Conservation (phyloP, 192 early-diverging fungal genomes). For the Pilobolus umbonatus region DNA sequence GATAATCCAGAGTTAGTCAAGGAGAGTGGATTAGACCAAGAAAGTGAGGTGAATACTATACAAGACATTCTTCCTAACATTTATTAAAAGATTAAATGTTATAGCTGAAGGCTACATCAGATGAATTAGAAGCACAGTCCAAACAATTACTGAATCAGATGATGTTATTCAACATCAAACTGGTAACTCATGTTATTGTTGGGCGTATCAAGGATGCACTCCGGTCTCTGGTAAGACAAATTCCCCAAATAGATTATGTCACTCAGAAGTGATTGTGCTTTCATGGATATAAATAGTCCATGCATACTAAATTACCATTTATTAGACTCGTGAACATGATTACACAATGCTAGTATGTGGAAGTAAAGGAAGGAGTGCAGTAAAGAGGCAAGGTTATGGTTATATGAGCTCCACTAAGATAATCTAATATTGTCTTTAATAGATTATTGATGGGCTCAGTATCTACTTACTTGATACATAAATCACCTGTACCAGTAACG, state of each 20-base stretch:
- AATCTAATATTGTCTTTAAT: not conserved
- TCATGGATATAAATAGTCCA: not conserved
- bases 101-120: slow-evolving; percentile 20
- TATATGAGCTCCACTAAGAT: not conserved
- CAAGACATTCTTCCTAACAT: not conserved
- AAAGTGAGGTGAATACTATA: slow-evolving; percentile 21
- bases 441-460: slow-evolving; percentile 48
- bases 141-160: slow-evolving; percentile 23
- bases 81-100: not conserved
- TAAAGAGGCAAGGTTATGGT: slow-evolving; percentile 34
- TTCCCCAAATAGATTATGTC: not conserved
- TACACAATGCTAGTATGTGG: slow-evolving; percentile 45
- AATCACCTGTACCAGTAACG: slow-evolving; percentile 47
- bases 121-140: slow-evolving; percentile 15
- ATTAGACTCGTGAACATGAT: slow-evolving; percentile 38
- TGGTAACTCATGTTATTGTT: slow-evolving; percentile 16
- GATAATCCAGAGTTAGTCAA: slow-evolving; percentile 24
- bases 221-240: slow-evolving; percentile 19
- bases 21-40: slow-evolving; percentile 9
- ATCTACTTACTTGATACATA: slow-evolving; percentile 49
- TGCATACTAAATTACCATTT: not conserved
- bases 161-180: slow-evolving; percentile 35
- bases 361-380: slow-evolving; percentile 37
- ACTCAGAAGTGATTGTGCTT: not conserved
- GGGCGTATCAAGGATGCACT: slow-evolving; percentile 31